These are phyloP conservation scores for Kodamaea neixiangensis DNA, from an alignment of 805 yeast genomes.

Conservation along the genomic window DNA sequence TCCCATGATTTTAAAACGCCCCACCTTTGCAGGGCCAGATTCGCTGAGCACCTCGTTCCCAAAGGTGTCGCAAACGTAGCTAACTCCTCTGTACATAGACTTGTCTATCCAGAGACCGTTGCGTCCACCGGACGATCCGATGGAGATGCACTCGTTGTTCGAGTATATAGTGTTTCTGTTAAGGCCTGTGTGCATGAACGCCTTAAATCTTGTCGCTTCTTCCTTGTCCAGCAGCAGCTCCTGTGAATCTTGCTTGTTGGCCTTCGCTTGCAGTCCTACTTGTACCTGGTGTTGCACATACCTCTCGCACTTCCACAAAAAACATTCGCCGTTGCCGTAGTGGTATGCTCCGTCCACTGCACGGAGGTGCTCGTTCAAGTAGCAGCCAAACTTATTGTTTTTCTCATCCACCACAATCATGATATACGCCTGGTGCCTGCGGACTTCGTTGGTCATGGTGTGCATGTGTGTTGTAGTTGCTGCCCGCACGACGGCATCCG, in stretches of 20 bases:
- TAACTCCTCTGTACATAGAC: conserved; percentile 72
- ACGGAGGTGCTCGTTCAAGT: conserved; percentile 67
- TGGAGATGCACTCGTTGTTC: conserved; percentile 70
- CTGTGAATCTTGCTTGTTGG: neutral
- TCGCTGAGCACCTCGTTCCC: conserved; percentile 75
- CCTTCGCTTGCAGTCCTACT: neutral
- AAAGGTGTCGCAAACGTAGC: conserved; percentile 78
- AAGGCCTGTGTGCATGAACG: conserved; percentile 83
- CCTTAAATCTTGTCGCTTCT: conserved; percentile 52
- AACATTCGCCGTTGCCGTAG: conserved; percentile 95
- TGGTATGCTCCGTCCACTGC: conserved; percentile 73
- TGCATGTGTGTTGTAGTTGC: conserved; percentile 14
- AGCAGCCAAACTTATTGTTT: conserved; percentile 75
- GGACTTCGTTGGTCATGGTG: conserved; percentile 15
- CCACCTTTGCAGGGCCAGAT: conserved; percentile 36
- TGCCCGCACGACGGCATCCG: conserved; percentile 30
- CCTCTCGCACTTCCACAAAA: conserved; percentile 77
- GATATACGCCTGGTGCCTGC: conserved; percentile 65
- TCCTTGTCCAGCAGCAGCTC: neutral
- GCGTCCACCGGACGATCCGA: conserved; percentile 92
- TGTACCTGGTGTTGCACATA: conserved; percentile 23
- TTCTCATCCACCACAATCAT: conserved; percentile 67
- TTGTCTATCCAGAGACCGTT: conserved; percentile 90
- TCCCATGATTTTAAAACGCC: conserved; percentile 72
- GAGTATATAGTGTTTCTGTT: conserved; percentile 87